Base-by-base conservation (phyloP, 2,329 filamentous ascomycete species). In the Xylariaceae sp. region DNA sequence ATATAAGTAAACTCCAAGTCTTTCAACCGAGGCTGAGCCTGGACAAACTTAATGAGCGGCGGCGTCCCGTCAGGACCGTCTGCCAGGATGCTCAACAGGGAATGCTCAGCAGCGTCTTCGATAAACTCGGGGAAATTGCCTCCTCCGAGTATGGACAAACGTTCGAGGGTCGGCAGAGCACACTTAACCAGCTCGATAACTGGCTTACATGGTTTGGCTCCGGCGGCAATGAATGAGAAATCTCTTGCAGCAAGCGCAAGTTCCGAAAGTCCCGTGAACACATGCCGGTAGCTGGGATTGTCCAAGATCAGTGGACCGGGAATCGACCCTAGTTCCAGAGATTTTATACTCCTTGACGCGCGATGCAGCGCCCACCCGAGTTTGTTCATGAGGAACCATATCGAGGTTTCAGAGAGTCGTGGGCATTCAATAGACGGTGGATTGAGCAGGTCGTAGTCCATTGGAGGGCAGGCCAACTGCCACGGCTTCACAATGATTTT, bases 261-360 rank as follows among this genome's bases (percentile, higher is more conserved):
- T 12, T 38, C n/a, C 13, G 38, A 36, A 14, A 48, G 39, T 9
- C 42, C 46, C 3, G 46, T 46, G 28, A 48, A 48, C 3, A 48
- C 2, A 9, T 43, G 38, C 13, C 34, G 39, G 26, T 17, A 46
- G n/a, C 39, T 37, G 8, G 37, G 31, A 3, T 28, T 41, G 27
- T 46, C 39, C 24, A 38, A 29, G 16, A 48, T 15, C 11, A 34
- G 36, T 2, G 32, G 28, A 21, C 31, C 36, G 19, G 36, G 40
- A 13, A 43, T 34, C 24, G 40, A 39, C 7, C 31, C 32, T 9
- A 48, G 19, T 6, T 17, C 34, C 16, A 48, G 16, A 14, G 13
- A 9, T 14, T 34, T 43, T 16, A 48, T 43, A 5, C 30, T 34
- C 4, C 30, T 17, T 9, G 33, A 9, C 3, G 39, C 43, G 5